Conservation (phyloP, 2,329 filamentous ascomycete genomes). For the Monosporascus sp. region DNA sequence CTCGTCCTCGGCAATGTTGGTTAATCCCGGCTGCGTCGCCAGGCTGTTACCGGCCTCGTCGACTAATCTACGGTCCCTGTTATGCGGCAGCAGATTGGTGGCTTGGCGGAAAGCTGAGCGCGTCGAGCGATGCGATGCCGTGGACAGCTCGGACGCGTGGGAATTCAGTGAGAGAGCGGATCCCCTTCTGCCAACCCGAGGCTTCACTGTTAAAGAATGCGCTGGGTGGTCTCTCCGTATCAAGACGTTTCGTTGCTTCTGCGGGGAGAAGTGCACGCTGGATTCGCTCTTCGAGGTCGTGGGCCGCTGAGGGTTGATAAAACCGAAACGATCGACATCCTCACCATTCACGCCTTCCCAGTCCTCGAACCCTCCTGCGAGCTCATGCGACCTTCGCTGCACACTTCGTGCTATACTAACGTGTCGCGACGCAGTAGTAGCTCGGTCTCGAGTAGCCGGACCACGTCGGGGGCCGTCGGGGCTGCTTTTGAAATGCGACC, state of each 20-base stretch:
- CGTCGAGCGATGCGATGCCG: conserved; percentile 46
- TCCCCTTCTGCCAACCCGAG: conserved; percentile 47
- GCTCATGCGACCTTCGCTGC: conserved; percentile 30
- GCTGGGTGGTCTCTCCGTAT: conserved; percentile 34
- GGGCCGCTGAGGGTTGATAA: conserved; percentile 50
- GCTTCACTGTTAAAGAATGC: conserved; percentile 34
- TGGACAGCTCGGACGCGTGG: conserved; percentile 48
- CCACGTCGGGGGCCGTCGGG: conserved; percentile 20
- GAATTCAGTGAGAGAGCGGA: conserved; percentile 56
- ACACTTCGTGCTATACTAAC: conserved; percentile 33
- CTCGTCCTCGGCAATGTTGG: conserved; percentile 51
- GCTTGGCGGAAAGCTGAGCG: conserved; percentile 53
- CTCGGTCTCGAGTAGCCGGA: conserved; percentile 25
- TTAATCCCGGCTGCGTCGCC: conserved; percentile 51
- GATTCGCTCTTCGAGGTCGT: conserved; percentile 35
- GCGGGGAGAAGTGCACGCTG: conserved; percentile 36
- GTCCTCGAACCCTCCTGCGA: conserved; percentile 58
- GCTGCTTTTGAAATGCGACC: conserved; percentile 18
- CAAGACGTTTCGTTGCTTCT: conserved; percentile 41
- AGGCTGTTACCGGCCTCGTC: conserved; percentile 66
- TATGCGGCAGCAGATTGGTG: conserved; percentile 55
- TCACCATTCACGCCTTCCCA: conserved; percentile 59
- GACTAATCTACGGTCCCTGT: conserved; percentile 55
- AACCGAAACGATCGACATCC: conserved; percentile 64
- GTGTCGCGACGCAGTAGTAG: conserved; percentile 31